Percentiles rank a stretch among this genome's conserved stretches.
Evolutionary conservation across 2,329 filamentous ascomycete species (phyloP).

Genomic region (Podosphaera fusca): DNA sequence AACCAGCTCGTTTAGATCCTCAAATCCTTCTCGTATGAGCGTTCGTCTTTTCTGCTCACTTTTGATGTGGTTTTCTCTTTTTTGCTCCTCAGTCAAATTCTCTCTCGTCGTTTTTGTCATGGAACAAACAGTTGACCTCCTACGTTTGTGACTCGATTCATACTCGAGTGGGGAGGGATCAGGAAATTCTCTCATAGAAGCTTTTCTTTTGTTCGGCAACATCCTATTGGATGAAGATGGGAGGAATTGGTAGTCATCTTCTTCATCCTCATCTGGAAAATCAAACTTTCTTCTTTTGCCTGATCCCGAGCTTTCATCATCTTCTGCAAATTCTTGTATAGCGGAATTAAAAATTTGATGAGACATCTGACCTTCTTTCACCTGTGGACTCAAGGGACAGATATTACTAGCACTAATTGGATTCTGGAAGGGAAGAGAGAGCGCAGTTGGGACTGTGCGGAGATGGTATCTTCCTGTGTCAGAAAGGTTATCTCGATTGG

Average conservation of each 20-base stretch:
- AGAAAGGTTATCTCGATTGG: conserved; percentile 33
- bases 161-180: conserved; percentile 7
- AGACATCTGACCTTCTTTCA: conserved; percentile 8
- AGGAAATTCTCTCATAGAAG: conserved; percentile 11
- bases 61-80: conserved; percentile 64
- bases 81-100: conserved; percentile 54
- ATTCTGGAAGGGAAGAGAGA: conserved; percentile 17
- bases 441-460: conserved; percentile 31
- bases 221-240: conserved; percentile 17
- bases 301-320: conserved; percentile 20
- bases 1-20: conserved; percentile 54
- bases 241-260: conserved; percentile 14
- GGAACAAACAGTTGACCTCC: conserved; percentile 23
- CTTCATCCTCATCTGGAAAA: conserved; percentile 23
- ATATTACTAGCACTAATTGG: conserved; percentile 36
- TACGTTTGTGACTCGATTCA: conserved; percentile 19
- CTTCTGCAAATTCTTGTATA: conserved; percentile 9
- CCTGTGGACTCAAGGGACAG: conserved; percentile 30
- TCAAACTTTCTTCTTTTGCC: conserved; percentile 33
- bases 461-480: conserved; percentile 31
- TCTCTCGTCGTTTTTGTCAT: conserved; percentile 28
- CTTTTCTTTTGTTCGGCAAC: conserved; percentile 15
- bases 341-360: conserved; percentile 5
- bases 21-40: conserved; percentile 58
- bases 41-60: conserved; percentile 74